These are phyloP conservation scores for Trichoderma arundinaceum DNA, from an alignment of 2,329 filamentous ascomycete species.

Conservation along the genomic window DNA sequence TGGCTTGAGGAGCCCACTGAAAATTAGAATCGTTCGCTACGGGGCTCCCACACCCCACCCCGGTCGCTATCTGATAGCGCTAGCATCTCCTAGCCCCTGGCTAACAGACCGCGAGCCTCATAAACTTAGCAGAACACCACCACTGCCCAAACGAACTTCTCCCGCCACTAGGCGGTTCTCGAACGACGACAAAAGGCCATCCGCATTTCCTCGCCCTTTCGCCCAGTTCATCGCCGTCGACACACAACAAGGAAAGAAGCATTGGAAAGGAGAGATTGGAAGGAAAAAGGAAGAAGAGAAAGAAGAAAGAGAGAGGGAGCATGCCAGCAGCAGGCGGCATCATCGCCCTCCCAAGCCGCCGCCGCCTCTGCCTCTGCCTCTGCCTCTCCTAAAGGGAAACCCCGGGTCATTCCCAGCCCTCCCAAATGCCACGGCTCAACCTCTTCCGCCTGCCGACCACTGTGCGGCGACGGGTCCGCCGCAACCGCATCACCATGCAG, in stretches of 20 bases:
- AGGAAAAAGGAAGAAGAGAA: not conserved
- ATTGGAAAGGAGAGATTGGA: not conserved
- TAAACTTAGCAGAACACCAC: too few relatives aligned
- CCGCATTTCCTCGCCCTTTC: too few relatives aligned
- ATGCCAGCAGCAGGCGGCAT: constrained; percentile 27
- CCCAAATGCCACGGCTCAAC: constrained; percentile 49
- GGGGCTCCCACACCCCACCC: not conserved
- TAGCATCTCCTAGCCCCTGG: constrained; percentile 8
- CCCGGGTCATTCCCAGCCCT: too few relatives aligned
- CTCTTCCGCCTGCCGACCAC: constrained; percentile 62
- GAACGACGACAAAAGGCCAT: too few relatives aligned
- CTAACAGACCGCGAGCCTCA: constrained; percentile 17
- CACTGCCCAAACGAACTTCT: too few relatives aligned
- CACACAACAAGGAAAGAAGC: not conserved
- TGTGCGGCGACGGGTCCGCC: constrained; percentile 62
- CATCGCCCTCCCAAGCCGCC: constrained; percentile 16
- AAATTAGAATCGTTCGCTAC: not conserved
- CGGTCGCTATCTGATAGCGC: constrained; percentile 6
- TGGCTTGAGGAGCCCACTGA: too few relatives aligned
- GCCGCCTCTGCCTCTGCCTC: not conserved
- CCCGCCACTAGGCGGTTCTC: too few relatives aligned
- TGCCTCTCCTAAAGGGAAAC: constrained; percentile 16
- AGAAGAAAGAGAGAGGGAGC: constrained; percentile 2
- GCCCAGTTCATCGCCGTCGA: too few relatives aligned
- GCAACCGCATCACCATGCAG: constrained; percentile 63